phyloP scores from a whole-genome alignment of 73 alveolate species.

The Paramecium octaurelia region DNA sequence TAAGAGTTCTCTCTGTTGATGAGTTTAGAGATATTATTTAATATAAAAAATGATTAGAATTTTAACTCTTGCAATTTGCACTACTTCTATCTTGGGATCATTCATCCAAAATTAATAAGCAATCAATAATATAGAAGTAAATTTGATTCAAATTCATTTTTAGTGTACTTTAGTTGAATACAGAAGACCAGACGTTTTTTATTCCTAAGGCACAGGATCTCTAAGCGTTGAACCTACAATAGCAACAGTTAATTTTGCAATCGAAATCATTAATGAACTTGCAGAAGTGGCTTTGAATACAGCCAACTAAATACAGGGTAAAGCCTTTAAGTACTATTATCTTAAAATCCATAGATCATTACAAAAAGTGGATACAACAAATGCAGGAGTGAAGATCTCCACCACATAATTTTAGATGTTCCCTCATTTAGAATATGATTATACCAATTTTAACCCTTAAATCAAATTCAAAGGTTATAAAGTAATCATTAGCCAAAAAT shows the following conservation, averaged over 20 bases:
- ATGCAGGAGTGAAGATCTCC: neutral
- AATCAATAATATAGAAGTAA: neutral
- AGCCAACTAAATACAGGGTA: neutral
- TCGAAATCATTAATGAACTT: neutral
- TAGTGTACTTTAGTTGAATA: neutral
- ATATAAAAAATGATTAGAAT: neutral
- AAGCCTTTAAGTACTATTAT: neutral
- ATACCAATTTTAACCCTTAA: neutral
- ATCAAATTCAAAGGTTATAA: neutral
- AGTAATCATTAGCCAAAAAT: neutral
- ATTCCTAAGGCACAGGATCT: neutral
- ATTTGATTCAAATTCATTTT: neutral
- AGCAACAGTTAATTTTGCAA: neutral
- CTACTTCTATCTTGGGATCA: neutral
- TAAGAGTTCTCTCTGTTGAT: neutral
- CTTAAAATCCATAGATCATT: neutral
- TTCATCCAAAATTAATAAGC: neutral
- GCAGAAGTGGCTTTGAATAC: neutral
- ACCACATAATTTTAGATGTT: slow-evolving; percentile 29
- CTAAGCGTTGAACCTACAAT: neutral
- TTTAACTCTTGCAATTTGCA: neutral
- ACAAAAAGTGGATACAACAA: neutral
- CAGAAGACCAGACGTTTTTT: slow-evolving; percentile 17
- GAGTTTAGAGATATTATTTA: neutral
- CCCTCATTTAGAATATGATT: neutral